A percentile compares a stretch with the other conserved stretches of the same genome.
phyloP scores from a whole-genome alignment of 2,329 filamentous ascomycete genomes.

The Xylariaceae sp. region DNA sequence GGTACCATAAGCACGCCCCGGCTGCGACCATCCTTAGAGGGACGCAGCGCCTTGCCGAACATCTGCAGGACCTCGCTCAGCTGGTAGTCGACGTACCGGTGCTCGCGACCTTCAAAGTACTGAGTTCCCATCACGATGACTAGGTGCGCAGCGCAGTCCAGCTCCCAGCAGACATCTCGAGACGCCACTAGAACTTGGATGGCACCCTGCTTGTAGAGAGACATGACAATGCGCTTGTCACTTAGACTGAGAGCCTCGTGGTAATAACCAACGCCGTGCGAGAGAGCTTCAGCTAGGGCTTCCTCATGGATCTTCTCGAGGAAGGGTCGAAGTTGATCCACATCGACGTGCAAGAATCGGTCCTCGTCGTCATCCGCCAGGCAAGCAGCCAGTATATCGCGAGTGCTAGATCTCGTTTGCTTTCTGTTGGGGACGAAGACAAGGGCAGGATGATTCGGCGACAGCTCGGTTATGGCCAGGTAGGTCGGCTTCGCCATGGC shows the following conservation, averaged over 20 bases:
- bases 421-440: constrained; percentile 91
- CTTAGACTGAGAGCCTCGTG: constrained; percentile 85
- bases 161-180: constrained; percentile 92
- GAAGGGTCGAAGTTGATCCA: constrained; percentile 73
- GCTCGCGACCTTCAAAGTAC: constrained; percentile 92
- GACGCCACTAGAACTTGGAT: constrained; percentile 73
- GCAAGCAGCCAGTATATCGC: constrained; percentile 82
- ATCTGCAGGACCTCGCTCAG: constrained; percentile 93
- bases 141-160: constrained; percentile 79
- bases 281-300: constrained; percentile 78
- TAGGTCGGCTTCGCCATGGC: constrained; percentile 97
- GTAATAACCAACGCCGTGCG: constrained; percentile 93
- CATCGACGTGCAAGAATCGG: constrained; percentile 79
- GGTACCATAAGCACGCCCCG: constrained; percentile 96
- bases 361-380: constrained; percentile 87
- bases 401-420: constrained; percentile 79
- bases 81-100: constrained; percentile 94
- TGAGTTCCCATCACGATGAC: constrained; percentile 97
- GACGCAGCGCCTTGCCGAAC: constrained; percentile 86
- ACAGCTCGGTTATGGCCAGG: constrained; percentile 78
- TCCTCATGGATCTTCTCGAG: constrained; percentile 79
- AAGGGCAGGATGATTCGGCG: constrained; percentile 80
- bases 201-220: constrained; percentile 82
- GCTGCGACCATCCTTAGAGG: constrained; percentile 69
- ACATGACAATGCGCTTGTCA: constrained; percentile 89